These are phyloP conservation scores for Ceratocystis papillata DNA, from an alignment of 2,329 filamentous ascomycete genomes.

Conservation along the genomic window DNA sequence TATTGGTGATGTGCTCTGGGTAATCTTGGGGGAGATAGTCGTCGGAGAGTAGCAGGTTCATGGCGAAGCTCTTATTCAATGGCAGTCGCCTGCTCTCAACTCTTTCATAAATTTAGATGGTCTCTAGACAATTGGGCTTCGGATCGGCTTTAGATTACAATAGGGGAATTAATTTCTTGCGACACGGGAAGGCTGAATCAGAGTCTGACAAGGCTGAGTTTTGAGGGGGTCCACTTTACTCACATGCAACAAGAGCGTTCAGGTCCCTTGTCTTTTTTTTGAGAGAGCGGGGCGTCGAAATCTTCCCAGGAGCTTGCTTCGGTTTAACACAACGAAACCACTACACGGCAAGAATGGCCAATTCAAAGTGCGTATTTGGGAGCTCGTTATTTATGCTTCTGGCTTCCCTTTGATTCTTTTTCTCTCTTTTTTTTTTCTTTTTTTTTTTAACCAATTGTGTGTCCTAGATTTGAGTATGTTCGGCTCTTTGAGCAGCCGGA, in stretches of 20 bases:
- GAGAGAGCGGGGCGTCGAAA: slow-evolving; percentile 12
- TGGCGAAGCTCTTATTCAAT: slow-evolving; percentile 28
- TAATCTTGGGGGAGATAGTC: slow-evolving; percentile 66
- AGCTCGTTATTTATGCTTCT: neutral
- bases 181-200: slow-evolving; percentile 23
- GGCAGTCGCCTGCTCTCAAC: neutral
- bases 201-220: slow-evolving; percentile 21
- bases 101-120: neutral
- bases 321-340: neutral
- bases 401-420: neutral
- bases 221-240: slow-evolving; percentile 5
- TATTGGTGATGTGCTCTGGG: slow-evolving; percentile 79
- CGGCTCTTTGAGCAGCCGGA: slow-evolving; percentile 78
- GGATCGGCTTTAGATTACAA: neutral
- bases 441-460: neutral
- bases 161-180: neutral
- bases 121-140: neutral
- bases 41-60: slow-evolving; percentile 52
- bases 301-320: neutral
- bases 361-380: slow-evolving; percentile 40
- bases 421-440: neutral
- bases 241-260: neutral
- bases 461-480: slow-evolving; percentile 78
- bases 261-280: neutral
- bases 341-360: slow-evolving; percentile 37